Evolutionary conservation across 768 basidiomycete genomes (phyloP).

Genomic region (Tulasnella sp.): DNA sequence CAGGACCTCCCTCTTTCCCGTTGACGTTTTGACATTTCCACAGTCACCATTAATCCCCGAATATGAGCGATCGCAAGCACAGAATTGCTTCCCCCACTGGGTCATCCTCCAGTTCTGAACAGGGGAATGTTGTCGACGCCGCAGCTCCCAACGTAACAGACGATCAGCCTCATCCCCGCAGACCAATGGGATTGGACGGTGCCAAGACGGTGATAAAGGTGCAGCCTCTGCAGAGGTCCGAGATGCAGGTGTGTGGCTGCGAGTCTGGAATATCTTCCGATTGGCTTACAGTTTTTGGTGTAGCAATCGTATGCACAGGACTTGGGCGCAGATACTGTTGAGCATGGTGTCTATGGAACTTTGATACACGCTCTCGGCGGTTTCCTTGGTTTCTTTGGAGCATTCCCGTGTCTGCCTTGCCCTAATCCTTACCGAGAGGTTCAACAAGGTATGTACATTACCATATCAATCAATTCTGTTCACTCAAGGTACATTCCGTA

Average conservation of each 20-base stretch:
- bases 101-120: no score
- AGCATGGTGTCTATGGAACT: conserved; percentile 77
- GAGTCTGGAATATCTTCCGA: conserved; percentile 16
- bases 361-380: conserved; percentile 58
- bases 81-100: no score
- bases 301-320: conserved; percentile 91
- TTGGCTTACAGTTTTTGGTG: conserved; percentile 18
- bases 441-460: conserved; percentile 5
- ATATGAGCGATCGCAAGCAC: no score
- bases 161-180: neutral
- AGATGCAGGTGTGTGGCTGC: conserved; percentile 93
- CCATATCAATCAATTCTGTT: no score
- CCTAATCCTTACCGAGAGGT: conserved; percentile 59
- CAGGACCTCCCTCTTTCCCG: no score
- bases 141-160: conserved; percentile 17
- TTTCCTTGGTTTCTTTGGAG: conserved; percentile 53
- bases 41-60: no score
- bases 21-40: no score
- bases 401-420: conserved; percentile 70
- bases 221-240: conserved; percentile 70
- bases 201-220: conserved; percentile 54
- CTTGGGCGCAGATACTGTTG: conserved; percentile 54
- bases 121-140: conserved; percentile 19
- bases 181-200: neutral
- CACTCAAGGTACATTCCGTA: no score